These are phyloP conservation scores for Tetraselmis striata DNA, from an alignment of 139 green algal genomes.

Conservation along the genomic window DNA sequence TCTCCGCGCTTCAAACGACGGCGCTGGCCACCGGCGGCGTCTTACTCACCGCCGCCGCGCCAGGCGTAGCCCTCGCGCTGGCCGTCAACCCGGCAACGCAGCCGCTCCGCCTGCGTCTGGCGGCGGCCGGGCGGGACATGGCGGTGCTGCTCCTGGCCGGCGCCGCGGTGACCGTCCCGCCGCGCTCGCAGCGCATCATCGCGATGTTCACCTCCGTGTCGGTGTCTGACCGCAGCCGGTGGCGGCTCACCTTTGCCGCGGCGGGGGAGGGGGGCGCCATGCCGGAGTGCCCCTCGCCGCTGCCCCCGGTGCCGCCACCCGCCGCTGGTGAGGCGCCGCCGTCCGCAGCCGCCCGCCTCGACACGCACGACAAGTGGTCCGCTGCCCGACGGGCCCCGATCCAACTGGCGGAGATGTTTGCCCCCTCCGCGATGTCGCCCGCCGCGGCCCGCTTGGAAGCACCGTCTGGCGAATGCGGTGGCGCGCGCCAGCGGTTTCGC, in stretches of 20 bases:
- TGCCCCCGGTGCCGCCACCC: neutral
- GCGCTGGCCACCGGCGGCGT: neutral
- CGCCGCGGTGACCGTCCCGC: neutral
- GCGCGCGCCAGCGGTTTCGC: too few species aligned
- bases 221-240: neutral
- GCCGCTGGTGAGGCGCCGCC: too few species aligned
- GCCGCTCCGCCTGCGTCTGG: neutral
- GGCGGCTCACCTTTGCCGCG: neutral
- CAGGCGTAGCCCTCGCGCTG: neutral
- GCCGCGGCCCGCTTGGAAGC: too few species aligned
- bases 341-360: too few species aligned
- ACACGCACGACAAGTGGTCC: neutral
- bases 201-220: neutral
- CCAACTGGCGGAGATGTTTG: neutral
- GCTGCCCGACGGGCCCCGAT: neutral
- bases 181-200: neutral
- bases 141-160: neutral
- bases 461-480: too few species aligned
- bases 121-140: neutral
- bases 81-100: neutral
- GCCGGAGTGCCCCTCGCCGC: neutral
- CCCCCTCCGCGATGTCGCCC: too few species aligned
- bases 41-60: neutral
- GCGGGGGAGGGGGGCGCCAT: neutral
- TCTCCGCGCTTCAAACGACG: neutral